Base-by-base conservation (phyloP, 1,284 basidiomycete genomes). In the Rhodotorula sp. region DNA sequence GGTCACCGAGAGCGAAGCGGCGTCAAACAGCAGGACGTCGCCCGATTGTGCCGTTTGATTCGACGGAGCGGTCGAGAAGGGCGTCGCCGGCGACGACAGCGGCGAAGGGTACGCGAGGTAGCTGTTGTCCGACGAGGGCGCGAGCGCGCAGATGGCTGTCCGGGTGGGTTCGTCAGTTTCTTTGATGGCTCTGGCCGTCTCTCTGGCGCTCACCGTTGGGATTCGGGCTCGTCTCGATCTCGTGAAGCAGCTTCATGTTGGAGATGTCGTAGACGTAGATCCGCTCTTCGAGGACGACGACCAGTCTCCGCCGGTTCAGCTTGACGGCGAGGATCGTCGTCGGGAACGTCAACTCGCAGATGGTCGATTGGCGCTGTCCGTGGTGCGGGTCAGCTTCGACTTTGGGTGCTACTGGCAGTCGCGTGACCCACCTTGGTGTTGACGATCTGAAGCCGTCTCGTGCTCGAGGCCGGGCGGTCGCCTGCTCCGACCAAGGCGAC, bases 251-350 rank as follows among this genome's bases (percentile, higher is more conserved):
- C 78, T 95, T 91, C 96, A 99, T 98, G 78, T 97, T 99, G 71
- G 91, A 92, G 78, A 99, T 98, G 80, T 99, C 96, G 80, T 99
- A 99, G 69, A 98, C 94, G 84, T 98, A 99, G 71, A 99, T 97
- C 82, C 98, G 93, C 57, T 88, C 88, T 80, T 97, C 95, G 66
- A 99, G 87, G 12, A 99, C 91, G 73, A 99, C 96, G 51, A 98
- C 92, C 31, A 99, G 87, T 0, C 94, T 90, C 83, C 97, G 94
- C 68, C 97, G 87, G 84, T 99, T 99, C 79, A 99, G 87, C 84
- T 97, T 97, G 80, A 99, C 95, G 8, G 92, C 89, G 43, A 98
- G 87, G 70, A 99, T 95, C 2, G 93, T 92, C 1, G 93, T 94
- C 0, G 96, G 96, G 81, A 99, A 99, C 23, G 96, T 87, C 29